Base-by-base conservation (phyloP, 2,329 filamentous ascomycete genomes). In the Aspergillus spinulosporus region DNA sequence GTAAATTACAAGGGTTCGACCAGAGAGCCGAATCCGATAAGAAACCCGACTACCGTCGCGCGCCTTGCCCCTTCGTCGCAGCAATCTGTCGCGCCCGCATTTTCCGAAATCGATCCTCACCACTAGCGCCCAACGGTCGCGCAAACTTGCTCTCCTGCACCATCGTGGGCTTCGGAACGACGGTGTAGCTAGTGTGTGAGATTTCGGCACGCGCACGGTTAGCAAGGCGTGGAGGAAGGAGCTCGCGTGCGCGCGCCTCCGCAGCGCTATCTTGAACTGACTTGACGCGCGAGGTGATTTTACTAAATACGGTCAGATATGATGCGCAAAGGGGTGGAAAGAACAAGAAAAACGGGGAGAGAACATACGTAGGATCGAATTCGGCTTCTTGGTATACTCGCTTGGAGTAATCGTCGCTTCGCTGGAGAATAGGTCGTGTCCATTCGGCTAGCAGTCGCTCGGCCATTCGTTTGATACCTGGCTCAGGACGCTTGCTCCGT, bases 361-460 rank as follows among this genome's bases (percentile, higher is more conserved):
- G 46, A 48, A 69, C 74, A 59, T 73, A 76, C 74, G 72, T 77
- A 60, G 84, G 84, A 69, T 87, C 85, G 66, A 84, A 88, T 32
- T 80, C 79, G 28, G 79, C 82, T 59, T 82, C 79, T 52, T 80
- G 76, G 63, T 84, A 81, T 49, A 82, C 80, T 59, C 89, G 86
- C 80, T 96, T 94, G 76, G 91, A 92, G 79, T 95, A 97, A 73
- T 97, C 92, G 66, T 96, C 92, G 59, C 90, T 96, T 64, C 92
- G 87, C 78, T 95, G 93, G 52, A 99, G 81, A 61, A 99, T 96
- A 3, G 93, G 92, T 40, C 94, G 83, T 62, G 92, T 96, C 94
- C 94, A 99, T 71, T 97, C 93, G 55, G 90, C 90, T 55, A 97
- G 81, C n/a, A 97, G 80, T 48, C 89, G 86, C 78, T 97, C 92